Conservation (phyloP, 164 flowering plant species). For the Nymphaea colorata region DNA sequence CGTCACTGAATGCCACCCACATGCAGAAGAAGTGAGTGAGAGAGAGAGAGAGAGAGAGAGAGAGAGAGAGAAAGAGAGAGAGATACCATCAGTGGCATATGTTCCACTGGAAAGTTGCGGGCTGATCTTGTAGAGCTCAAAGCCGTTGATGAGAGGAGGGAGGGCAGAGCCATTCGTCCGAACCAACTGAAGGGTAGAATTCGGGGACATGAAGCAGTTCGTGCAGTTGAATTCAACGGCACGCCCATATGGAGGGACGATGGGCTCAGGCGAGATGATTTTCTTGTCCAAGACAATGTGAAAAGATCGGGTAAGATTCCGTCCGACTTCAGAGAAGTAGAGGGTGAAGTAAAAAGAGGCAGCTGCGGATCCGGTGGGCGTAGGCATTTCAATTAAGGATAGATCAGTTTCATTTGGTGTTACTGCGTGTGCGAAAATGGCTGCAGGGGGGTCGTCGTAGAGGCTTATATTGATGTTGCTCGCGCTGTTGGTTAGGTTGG, state of each 20-base stretch:
- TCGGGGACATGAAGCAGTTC: neutral
- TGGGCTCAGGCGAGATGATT: neutral
- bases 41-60: too few relatives aligned
- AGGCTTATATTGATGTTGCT: conserved; percentile 3
- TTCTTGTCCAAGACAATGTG: neutral
- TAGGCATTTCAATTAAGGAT: neutral
- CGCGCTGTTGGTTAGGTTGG: neutral
- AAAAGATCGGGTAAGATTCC: neutral
- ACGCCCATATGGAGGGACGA: neutral
- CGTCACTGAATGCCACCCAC: conserved; percentile 10
- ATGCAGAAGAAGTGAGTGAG: too few relatives aligned
- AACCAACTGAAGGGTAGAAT: conserved; percentile 9
- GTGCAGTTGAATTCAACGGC: neutral
- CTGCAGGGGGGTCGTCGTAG: conserved; percentile 21
- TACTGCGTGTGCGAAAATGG: conserved; percentile 15
- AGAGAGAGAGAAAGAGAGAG: neutral
- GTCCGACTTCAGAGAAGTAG: conserved; percentile 11
- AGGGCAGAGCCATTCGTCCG: conserved; percentile 19
- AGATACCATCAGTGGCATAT: neutral
- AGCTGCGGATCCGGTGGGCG: neutral
- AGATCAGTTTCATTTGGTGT: neutral
- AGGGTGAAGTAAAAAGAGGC: conserved; percentile 3
- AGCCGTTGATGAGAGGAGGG: conserved; percentile 39
- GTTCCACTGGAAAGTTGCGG: conserved; percentile 17
- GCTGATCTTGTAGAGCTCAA: conserved; percentile 19